Evolutionary conservation across 2,329 filamentous ascomycete genomes (phyloP).

Genomic region (Diplocarpon mali): DNA sequence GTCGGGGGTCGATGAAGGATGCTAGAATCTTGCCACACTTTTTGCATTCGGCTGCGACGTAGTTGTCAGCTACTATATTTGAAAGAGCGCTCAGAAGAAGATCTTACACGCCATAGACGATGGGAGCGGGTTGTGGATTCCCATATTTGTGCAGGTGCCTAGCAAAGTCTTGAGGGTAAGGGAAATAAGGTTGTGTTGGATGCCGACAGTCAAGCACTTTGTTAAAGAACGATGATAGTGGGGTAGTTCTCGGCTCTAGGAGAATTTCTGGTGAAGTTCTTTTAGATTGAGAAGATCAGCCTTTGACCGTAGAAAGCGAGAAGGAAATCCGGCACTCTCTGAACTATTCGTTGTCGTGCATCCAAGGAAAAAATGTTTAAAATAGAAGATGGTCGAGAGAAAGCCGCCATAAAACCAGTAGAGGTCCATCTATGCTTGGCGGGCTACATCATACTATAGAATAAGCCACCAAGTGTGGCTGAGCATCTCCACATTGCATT

Average conservation of each 20-base stretch:
- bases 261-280: not conserved
- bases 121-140: conserved; percentile 55
- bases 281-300: not conserved
- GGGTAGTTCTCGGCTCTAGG: conserved; percentile 5
- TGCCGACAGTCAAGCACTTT: not conserved
- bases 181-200: conserved; percentile 1
- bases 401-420: not conserved
- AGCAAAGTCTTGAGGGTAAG: not conserved
- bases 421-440: not conserved
- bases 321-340: too few relatives aligned
- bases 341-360: too few relatives aligned
- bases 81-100: not conserved
- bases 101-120: conserved; percentile 58
- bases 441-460: not conserved
- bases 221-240: not conserved
- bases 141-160: conserved; percentile 33
- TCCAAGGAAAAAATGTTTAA: too few relatives aligned
- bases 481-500: conserved; percentile 9
- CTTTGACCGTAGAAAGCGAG: too few relatives aligned
- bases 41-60: conserved; percentile 73
- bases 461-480: conserved; percentile 5
- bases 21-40: conserved; percentile 94
- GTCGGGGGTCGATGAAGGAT: conserved; percentile 87
- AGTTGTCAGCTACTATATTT: conserved; percentile 8
- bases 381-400: too few relatives aligned